Base-by-base conservation (phyloP, 139 green algal species). In the Micromonas commoda region DNA sequence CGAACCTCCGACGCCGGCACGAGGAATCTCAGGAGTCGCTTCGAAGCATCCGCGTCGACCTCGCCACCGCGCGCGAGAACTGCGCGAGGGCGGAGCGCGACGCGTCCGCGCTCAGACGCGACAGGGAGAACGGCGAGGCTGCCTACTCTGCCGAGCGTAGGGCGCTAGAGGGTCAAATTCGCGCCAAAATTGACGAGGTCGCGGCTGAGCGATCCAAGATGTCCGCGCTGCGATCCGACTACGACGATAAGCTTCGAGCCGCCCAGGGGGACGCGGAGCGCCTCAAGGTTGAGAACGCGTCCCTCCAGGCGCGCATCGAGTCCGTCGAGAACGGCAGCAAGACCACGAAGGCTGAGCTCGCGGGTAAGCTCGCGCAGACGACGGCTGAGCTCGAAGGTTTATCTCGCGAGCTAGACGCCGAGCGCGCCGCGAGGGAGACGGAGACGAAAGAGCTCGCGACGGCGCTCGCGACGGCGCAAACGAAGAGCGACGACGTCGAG, bases 131-230 rank as follows among this genome's bases (percentile, higher is more conserved):
- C n/a, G 24, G 23, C 21, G 68, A 75, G 53, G 23, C 31, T 5
- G 33, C 68, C 1, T 75, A 61, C 37, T 35, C 68, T 3, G 38
- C 37, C 21, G 37, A 75, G 29, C 21, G 37, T 13, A 38, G 26
- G 26, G 38, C 68, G 35, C 29, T 75, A 21, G 68, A 75, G 53
- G 68, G 35, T 32, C 68, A 75, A 37, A 34, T 75, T 16, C 37
- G 38, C 20, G 37, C 68, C 16, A 75, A 75, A 37, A 61, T 75
- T 63, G 68, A 38, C 37, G 38, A 75, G 37, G n/a, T 75, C 4
- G 16, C 45, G 45, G 16, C 45, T 16, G 45, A 57, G 45, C 45
- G 45, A 9, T 9, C 45, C 45, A 57, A 57, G 9, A 16, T 16
- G 45, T 23, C 9, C 45, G 9, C 9, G 9, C 9, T 16, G 45